Evolutionary conservation across 257 asterid species (phyloP), one percentile per base, ranked within the genome.

Genomic region (Misopates orontium): DNA sequence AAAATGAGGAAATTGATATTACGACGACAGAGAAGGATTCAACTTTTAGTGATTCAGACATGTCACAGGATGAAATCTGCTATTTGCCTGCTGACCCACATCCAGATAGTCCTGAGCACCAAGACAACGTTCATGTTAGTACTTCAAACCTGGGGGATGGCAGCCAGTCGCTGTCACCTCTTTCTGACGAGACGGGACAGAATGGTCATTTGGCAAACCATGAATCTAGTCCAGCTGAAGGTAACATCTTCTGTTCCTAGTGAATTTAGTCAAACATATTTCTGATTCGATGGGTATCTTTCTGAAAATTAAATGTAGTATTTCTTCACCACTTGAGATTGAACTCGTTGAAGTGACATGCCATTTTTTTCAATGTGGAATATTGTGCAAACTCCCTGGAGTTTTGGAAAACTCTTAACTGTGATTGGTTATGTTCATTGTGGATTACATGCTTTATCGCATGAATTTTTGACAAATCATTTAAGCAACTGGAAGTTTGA

Each of bases 31-130:
- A 91, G 79, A 85, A 80, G 69, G 95, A 91, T 72, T 73, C 94
- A n/a, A 70, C 85, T 66, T 86, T 91, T 72, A 88, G 98, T 73
- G 98, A 91, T 79, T 88, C 96, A 19, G 96, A 91, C 76, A 78
- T 81, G 80, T 91, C 98, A 10, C 87, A 85, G 67, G 95, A 75
- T 42, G 98, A 88, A 72, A 65, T 88, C 52, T 69, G 89, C 62
- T 91, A 78, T 80, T 82, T 91, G 83, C 96, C 96, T 42, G 85
- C 91, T 25, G 86, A 88, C 45, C 98, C 98, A 12, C 60, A 72
- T 64, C 90, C 87, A 0, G 96, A 88, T 84, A 73, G 69, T 83
- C 79, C 84, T 54, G 98, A 86, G 76, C 87, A 75, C 77, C 88
- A 81, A 73, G 91, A 83, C 17, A 41, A 60, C 62, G 78, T 73